Evolutionary conservation across 495 filamentous ascomycete genomes (phyloP).

Genomic region (Tuber calosporum): DNA sequence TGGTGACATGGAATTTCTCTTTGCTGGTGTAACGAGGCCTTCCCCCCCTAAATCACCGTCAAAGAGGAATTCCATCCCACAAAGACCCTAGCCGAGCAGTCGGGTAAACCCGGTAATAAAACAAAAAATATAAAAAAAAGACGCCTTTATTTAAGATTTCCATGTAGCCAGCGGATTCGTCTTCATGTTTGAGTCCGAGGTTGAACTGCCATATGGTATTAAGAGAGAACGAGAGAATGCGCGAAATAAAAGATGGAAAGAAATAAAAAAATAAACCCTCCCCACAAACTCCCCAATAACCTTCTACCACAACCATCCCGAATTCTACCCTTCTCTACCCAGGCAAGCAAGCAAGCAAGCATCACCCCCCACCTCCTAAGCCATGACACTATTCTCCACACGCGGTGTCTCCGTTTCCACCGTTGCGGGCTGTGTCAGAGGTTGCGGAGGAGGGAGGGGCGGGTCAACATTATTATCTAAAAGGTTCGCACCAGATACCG

Average conservation of each 20-base stretch:
- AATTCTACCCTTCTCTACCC: conserved; percentile 2
- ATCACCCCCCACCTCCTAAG: not conserved
- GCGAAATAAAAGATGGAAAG: not conserved
- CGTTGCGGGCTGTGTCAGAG: not conserved
- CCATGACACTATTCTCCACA: not conserved
- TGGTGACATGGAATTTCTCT: not conserved
- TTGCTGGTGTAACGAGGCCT: not conserved
- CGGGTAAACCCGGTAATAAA: not conserved
- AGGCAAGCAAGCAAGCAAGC: not conserved
- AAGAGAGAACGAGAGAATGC: conserved; percentile 3
- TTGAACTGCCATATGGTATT: not conserved
- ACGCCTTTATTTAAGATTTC: conserved; percentile 2
- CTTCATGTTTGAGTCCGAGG: not conserved
- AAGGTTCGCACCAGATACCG: conserved; percentile 54
- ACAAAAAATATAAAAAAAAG: not conserved
- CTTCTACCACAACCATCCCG: not conserved
- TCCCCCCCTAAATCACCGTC: not conserved
- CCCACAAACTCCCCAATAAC: conserved; percentile 1
- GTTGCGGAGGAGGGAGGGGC: not conserved
- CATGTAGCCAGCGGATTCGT: not conserved
- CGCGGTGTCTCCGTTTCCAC: not conserved
- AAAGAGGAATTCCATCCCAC: not conserved
- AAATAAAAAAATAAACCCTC: not conserved
- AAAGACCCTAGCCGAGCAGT: not conserved
- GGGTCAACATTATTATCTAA: not conserved